Percentiles rank a stretch among this genome's conserved stretches.
Evolutionary conservation across 352 stramenopile species (phyloP).

Genomic region (Phytophthora meadii): DNA sequence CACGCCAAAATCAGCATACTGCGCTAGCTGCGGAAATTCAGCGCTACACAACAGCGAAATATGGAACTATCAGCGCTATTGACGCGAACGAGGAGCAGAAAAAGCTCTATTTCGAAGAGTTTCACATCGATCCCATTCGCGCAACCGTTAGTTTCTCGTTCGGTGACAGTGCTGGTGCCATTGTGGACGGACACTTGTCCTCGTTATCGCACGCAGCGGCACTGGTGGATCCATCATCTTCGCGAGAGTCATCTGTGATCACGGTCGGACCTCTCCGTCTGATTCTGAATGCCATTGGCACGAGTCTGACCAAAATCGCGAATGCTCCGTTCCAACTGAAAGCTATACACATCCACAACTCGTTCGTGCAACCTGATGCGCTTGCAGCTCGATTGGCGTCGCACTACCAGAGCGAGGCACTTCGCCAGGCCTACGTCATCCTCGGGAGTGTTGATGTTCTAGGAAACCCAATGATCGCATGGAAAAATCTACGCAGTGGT

Average conservation of each 20-base stretch:
- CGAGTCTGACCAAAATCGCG: slow-evolving; percentile 88
- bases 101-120: slow-evolving; percentile 92
- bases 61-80: slow-evolving; percentile 42
- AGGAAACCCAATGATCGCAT: slow-evolving; percentile 90
- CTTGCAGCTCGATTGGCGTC: slow-evolving; percentile 71
- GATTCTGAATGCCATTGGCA: slow-evolving; percentile 88
- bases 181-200: slow-evolving; percentile 64
- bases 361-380: slow-evolving; percentile 85
- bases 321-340: slow-evolving; percentile 90
- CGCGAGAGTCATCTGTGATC: slow-evolving; percentile 44
- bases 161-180: slow-evolving; percentile 66
- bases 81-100: slow-evolving; percentile 67
- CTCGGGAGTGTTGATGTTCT: slow-evolving; percentile 89
- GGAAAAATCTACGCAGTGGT: slow-evolving; percentile 82
- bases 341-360: slow-evolving; percentile 76
- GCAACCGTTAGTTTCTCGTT: slow-evolving; percentile 89
- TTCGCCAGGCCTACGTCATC: slow-evolving; percentile 89
- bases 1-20: slow-evolving; percentile 37
- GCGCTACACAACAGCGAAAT: slow-evolving; percentile 32
- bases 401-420: slow-evolving; percentile 89
- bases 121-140: slow-evolving; percentile 84
- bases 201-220: slow-evolving; percentile 38
- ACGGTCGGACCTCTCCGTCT: slow-evolving; percentile 82
- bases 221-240: slow-evolving; percentile 38
- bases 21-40: slow-evolving; percentile 46